Percentiles rank a stretch among this genome's conserved stretches.
phyloP scores from a whole-genome alignment of 2,329 filamentous ascomycete genomes.

The Scedosporium dehoogii region DNA sequence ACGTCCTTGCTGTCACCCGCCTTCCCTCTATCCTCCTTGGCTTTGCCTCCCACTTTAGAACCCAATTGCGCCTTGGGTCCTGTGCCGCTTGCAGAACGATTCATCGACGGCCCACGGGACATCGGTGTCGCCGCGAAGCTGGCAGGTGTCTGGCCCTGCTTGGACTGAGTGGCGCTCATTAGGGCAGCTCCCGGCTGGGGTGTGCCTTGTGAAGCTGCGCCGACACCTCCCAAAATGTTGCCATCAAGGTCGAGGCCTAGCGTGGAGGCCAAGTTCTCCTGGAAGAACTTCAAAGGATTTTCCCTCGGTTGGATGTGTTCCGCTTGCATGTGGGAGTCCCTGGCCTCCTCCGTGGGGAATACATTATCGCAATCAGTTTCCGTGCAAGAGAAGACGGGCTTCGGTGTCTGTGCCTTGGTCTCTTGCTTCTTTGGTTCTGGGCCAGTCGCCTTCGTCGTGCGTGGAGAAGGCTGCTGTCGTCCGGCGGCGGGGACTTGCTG shows the following conservation, averaged over 20 bases:
- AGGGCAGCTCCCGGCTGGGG: slow-evolving; percentile 17
- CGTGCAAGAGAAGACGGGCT: slow-evolving; percentile 38
- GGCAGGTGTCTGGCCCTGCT: slow-evolving; percentile 36
- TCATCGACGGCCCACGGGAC: slow-evolving; percentile 41
- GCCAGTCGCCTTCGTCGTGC: slow-evolving; percentile 16
- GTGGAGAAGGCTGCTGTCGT: slow-evolving; percentile 35
- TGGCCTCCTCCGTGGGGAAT: slow-evolving; percentile 44
- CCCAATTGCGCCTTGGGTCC: background rate
- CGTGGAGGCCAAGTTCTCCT: slow-evolving; percentile 36
- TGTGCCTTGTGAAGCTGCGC: slow-evolving; percentile 12
- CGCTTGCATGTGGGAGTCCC: slow-evolving; percentile 43
- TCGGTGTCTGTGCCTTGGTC: slow-evolving; percentile 21
- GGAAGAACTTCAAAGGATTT: slow-evolving; percentile 42
- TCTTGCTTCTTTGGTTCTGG: slow-evolving; percentile 10
- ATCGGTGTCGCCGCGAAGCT: slow-evolving; percentile 32
- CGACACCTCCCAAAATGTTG: slow-evolving; percentile 24
- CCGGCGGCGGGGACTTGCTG: slow-evolving; percentile 26
- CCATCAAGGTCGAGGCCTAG: slow-evolving; percentile 45
- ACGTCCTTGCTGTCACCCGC: slow-evolving; percentile 27
- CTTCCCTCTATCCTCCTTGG: background rate
- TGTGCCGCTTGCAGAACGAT: slow-evolving; percentile 32
- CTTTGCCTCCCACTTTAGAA: background rate
- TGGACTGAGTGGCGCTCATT: slow-evolving; percentile 34
- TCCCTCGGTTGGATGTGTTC: slow-evolving; percentile 48
- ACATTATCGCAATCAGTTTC: slow-evolving; percentile 46